phyloP scores from a whole-genome alignment of 2,329 filamentous ascomycete genomes.

The Apiospora kogelbergensis region DNA sequence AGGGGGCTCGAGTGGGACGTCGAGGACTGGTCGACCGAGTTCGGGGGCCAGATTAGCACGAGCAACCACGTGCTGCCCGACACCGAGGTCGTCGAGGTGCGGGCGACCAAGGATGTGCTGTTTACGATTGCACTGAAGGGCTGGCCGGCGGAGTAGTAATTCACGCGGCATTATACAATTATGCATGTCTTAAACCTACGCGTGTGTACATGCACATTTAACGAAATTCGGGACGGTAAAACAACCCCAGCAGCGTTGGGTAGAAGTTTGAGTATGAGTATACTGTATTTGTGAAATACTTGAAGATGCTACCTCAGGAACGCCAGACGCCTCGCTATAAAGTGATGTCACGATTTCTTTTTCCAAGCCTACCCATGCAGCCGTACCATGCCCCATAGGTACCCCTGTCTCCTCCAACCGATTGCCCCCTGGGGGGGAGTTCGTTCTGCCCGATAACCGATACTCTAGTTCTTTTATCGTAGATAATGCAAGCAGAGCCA shows the following conservation, averaged over 20 bases:
- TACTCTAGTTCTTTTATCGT: conserved; percentile 44
- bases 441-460: conserved; percentile 15
- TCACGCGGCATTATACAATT: not conserved
- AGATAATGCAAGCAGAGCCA: conserved; percentile 87
- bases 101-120: conserved; percentile 64
- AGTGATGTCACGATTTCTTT: conserved; percentile 6
- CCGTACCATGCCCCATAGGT: not conserved
- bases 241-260: not conserved
- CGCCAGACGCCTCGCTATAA: conserved; percentile 26
- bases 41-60: conserved; percentile 73
- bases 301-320: conserved; percentile 9
- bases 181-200: not conserved
- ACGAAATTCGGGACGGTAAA: not conserved
- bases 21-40: conserved; percentile 72
- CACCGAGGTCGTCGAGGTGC: conserved; percentile 60
- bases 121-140: conserved; percentile 69
- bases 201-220: not conserved
- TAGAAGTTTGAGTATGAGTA: not conserved
- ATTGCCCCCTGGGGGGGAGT: not conserved
- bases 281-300: not conserved
- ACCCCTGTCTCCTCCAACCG: not conserved
- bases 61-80: conserved; percentile 72
- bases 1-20: conserved; percentile 94
- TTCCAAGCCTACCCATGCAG: conserved; percentile 3
- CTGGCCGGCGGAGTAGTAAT: not conserved